Evolutionary conservation across 2,329 filamentous ascomycete genomes (phyloP).

Genomic region (Sporothrix dimorphospora): DNA sequence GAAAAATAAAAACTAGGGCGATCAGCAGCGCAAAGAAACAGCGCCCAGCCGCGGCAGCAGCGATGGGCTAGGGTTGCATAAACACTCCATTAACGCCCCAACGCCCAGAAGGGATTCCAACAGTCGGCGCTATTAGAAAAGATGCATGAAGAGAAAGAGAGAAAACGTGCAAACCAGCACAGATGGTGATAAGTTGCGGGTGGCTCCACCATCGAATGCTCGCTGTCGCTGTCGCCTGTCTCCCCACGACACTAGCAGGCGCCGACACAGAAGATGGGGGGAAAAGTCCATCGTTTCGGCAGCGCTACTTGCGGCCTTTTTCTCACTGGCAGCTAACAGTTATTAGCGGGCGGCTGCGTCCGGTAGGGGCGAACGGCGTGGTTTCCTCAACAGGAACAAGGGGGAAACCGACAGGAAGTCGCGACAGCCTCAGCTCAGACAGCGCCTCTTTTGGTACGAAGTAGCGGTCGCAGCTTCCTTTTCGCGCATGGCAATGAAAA

Average conservation of each 20-base stretch:
- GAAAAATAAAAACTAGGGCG: neutral
- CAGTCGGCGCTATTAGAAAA: neutral
- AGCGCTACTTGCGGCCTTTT: slow-evolving; percentile 21
- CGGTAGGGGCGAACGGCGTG: slow-evolving; percentile 18
- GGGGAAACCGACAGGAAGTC: neutral
- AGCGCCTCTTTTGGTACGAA: neutral
- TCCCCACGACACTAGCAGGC: slow-evolving; percentile 5
- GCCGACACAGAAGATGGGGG: neutral
- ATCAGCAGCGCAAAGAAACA: slow-evolving; percentile 5
- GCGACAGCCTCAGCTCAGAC: neutral
- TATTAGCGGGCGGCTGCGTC: slow-evolving; percentile 23
- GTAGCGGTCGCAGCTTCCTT: neutral
- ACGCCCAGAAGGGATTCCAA: slow-evolving; percentile 7
- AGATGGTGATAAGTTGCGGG: neutral
- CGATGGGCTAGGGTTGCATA: neutral
- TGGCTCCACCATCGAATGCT: slow-evolving; percentile 25
- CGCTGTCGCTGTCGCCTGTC: slow-evolving; percentile 10
- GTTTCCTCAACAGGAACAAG: slow-evolving; percentile 10
- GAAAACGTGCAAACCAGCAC: neutral
- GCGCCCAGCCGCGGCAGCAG: slow-evolving; percentile 10
- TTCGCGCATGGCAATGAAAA: neutral
- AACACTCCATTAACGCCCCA: slow-evolving; percentile 11
- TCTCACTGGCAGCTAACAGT: neutral
- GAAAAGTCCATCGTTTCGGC: neutral
- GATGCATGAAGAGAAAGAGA: neutral